A percentile compares a stretch with the other conserved stretches of the same genome.
Conservation (phyloP, 768 basidiomycete genomes). For the Mycena amicta region DNA sequence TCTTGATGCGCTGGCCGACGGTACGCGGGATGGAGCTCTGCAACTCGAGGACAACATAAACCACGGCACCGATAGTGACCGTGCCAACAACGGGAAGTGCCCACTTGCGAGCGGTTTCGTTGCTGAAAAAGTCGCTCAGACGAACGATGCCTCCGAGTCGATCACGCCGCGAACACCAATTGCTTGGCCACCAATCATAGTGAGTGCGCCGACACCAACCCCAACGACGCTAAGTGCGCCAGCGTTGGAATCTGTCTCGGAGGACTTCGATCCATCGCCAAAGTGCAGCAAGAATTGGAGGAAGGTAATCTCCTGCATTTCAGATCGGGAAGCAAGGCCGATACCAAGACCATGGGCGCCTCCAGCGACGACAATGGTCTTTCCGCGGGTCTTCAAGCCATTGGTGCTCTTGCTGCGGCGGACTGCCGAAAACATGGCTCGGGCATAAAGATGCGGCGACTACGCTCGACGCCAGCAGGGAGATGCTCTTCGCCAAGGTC, state of each 20-base stretch:
- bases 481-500: constrained; percentile 77
- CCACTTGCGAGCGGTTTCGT: constrained; percentile 84
- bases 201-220: constrained; percentile 82
- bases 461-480: constrained; percentile 78
- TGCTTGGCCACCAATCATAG: constrained; percentile 85
- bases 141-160: constrained; percentile 77
- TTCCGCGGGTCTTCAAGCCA: constrained; percentile 39
- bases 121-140: constrained; percentile 75
- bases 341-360: constrained; percentile 81
- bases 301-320: constrained; percentile 78
- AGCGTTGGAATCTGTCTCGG: constrained; percentile 37
- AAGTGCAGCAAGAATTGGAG: constrained; percentile 75
- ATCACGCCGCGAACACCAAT: constrained; percentile 75
- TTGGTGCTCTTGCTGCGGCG: constrained; percentile 41
- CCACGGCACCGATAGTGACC: constrained; percentile 67
- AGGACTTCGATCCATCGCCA: constrained; percentile 48
- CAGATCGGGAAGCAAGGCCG: constrained; percentile 74
- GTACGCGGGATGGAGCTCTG: constrained; percentile 88
- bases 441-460: constrained; percentile 87
- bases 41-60: constrained; percentile 85
- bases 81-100: constrained; percentile 84
- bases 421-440: constrained; percentile 90
- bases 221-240: constrained; percentile 75
- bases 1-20: constrained; percentile 80
- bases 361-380: constrained; percentile 69